Percentiles rank a stretch among this genome's conserved stretches.
phyloP scores from a whole-genome alignment of 352 stramenopile species.

The Discostella stelligera region DNA sequence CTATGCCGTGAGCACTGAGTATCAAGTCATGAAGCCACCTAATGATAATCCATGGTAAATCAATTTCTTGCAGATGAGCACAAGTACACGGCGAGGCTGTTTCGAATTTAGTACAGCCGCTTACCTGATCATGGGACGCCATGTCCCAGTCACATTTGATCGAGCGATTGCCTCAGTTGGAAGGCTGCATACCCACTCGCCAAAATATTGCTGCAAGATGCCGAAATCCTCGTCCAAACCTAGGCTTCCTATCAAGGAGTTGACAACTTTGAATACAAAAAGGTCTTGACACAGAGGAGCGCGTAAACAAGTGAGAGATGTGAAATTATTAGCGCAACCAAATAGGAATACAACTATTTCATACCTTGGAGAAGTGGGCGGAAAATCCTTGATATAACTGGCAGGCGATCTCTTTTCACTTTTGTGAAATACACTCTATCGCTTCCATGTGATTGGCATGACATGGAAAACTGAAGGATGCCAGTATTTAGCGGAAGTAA shows the following conservation, averaged over 20 bases:
- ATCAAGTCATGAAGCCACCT: slow-evolving; percentile 68
- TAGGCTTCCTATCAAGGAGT: slow-evolving; percentile 61
- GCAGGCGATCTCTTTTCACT: slow-evolving; percentile 54
- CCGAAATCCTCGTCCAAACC: slow-evolving; percentile 56
- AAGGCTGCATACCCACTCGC: slow-evolving; percentile 72
- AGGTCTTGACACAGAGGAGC: slow-evolving; percentile 53
- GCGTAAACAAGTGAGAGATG: background rate
- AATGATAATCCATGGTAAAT: background rate
- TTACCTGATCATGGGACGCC: slow-evolving; percentile 55
- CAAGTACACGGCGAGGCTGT: background rate
- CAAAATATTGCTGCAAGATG: slow-evolving; percentile 71
- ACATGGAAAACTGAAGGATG: slow-evolving; percentile 48
- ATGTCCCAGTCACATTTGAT: slow-evolving; percentile 51
- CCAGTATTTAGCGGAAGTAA: background rate
- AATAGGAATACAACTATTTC: slow-evolving; percentile 1
- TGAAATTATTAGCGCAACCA: background rate
- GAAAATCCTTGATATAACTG: slow-evolving; percentile 68
- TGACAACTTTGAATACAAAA: slow-evolving; percentile 70
- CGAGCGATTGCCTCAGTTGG: slow-evolving; percentile 52
- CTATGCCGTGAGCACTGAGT: slow-evolving; percentile 38
- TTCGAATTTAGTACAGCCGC: background rate
- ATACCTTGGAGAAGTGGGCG: slow-evolving; percentile 60
- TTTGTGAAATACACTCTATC: slow-evolving; percentile 63
- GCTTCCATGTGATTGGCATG: slow-evolving; percentile 35
- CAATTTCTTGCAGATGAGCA: background rate